phyloP scores from a whole-genome alignment of 2,329 filamentous ascomycete species.

The Davidsoniella neocaledoniae region DNA sequence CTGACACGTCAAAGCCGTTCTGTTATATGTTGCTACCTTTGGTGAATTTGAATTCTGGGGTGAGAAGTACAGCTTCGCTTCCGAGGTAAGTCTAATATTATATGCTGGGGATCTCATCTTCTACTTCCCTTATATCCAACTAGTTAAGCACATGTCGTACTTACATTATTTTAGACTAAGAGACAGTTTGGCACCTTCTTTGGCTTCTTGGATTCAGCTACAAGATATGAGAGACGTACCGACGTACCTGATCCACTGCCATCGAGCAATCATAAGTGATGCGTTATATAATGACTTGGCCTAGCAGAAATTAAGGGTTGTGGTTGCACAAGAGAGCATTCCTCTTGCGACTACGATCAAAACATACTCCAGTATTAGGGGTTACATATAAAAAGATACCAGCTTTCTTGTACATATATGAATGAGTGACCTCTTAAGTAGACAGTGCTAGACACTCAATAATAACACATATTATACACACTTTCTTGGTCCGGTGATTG shows the following conservation, averaged over 20 bases:
- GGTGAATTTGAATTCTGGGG: constrained; percentile 29
- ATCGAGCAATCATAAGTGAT: not conserved
- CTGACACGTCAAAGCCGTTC: constrained; percentile 17
- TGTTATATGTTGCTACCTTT: constrained; percentile 25
- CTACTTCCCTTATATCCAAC: not conserved
- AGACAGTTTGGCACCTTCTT: constrained; percentile 21
- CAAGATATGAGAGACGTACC: constrained; percentile 25
- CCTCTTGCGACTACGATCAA: not conserved
- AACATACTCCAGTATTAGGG: not conserved
- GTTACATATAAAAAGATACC: too few species aligned
- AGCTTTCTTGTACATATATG: too few species aligned
- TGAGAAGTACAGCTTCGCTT: constrained; percentile 25
- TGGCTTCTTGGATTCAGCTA: constrained; percentile 25
- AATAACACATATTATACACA: too few species aligned
- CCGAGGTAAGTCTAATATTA: constrained; percentile 20
- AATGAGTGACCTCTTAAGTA: not conserved
- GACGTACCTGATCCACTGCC: constrained; percentile 20
- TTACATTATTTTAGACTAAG: constrained; percentile 5
- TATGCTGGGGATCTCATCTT: not conserved
- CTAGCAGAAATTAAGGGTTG: too few species aligned
- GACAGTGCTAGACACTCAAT: not conserved
- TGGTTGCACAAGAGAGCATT: too few species aligned
- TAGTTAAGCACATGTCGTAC: not conserved
- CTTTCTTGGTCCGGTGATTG: too few species aligned
- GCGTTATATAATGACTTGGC: too few species aligned